These are phyloP conservation scores for Microsporum audouinii DNA, from an alignment of 2,329 filamentous ascomycete species.

Conservation along the genomic window DNA sequence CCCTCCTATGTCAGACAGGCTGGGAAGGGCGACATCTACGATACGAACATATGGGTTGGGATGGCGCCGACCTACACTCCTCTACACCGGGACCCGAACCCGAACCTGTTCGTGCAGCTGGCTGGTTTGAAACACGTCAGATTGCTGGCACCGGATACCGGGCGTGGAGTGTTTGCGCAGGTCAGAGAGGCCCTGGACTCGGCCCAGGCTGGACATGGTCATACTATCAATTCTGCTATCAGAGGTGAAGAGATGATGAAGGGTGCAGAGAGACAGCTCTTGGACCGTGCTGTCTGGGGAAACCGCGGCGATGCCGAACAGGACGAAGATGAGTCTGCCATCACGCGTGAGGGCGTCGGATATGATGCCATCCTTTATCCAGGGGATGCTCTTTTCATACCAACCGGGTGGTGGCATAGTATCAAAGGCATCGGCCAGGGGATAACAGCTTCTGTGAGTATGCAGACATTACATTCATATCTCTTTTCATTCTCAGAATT, in stretches of 20 bases:
- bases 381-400: conserved; percentile 68
- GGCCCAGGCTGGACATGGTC: conserved; percentile 24
- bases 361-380: conserved; percentile 47
- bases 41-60: conserved; percentile 78
- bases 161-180: conserved; percentile 51
- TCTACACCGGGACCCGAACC: conserved; percentile 84
- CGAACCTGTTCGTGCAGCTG: conserved; percentile 81
- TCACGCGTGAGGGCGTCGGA: conserved; percentile 15
- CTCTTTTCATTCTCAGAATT: background rate
- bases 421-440: conserved; percentile 52
- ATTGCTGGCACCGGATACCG: conserved; percentile 54
- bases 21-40: conserved; percentile 76
- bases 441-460: conserved; percentile 47
- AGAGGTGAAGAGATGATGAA: conserved; percentile 86
- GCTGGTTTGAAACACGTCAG: conserved; percentile 60
- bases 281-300: conserved; percentile 64
- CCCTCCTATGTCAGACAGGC: conserved; percentile 52
- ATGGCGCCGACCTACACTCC: conserved; percentile 79
- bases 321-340: background rate
- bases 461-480: background rate
- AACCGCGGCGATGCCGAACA: conserved; percentile 3
- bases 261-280: conserved; percentile 53
- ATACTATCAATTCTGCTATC: conserved; percentile 38
- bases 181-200: conserved; percentile 28
- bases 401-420: conserved; percentile 79